A percentile compares a stretch with the other conserved stretches of the same genome.
phyloP scores from a whole-genome alignment of 805 yeast genomes.

The Spathaspora boniae region DNA sequence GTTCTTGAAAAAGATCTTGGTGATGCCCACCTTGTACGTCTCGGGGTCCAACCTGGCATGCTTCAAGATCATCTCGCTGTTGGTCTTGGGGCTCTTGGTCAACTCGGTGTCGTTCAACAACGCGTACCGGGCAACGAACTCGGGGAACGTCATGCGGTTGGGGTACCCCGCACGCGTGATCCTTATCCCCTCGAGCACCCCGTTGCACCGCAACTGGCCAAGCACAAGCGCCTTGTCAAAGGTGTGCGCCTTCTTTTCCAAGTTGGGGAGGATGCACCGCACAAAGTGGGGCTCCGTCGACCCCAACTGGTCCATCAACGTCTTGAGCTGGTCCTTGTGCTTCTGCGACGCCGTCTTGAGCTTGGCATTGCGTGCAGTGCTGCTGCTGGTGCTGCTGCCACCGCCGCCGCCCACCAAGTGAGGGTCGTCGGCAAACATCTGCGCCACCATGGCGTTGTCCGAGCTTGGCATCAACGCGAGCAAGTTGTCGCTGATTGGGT shows the following conservation, averaged over 20 bases:
- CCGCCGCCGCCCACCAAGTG: slow-evolving; percentile 12
- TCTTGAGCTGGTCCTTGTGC: slow-evolving; percentile 79
- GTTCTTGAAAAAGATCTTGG: slow-evolving; percentile 71
- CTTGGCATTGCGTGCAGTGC: slow-evolving; percentile 23
- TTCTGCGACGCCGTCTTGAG: slow-evolving; percentile 74
- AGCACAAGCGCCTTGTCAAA: slow-evolving; percentile 77
- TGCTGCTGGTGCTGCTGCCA: slow-evolving; percentile 9
- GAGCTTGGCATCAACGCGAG: slow-evolving; percentile 60
- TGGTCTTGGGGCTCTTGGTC: slow-evolving; percentile 53
- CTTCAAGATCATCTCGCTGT: slow-evolving; percentile 64
- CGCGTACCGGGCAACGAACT: slow-evolving; percentile 71
- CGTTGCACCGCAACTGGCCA: slow-evolving; percentile 91
- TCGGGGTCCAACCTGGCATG: slow-evolving; percentile 58
- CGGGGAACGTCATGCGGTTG: slow-evolving; percentile 79
- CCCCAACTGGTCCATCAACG: slow-evolving; percentile 67
- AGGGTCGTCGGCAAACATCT: slow-evolving; percentile 46
- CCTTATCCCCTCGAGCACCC: slow-evolving; percentile 96
- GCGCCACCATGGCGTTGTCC: slow-evolving; percentile 49
- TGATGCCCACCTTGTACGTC: slow-evolving; percentile 64
- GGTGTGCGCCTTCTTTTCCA: slow-evolving; percentile 60
- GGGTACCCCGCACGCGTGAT: slow-evolving; percentile 98
- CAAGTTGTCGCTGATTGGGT: slow-evolving; percentile 80
- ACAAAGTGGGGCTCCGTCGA: slow-evolving; percentile 95
- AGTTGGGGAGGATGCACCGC: slow-evolving; percentile 91
- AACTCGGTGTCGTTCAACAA: slow-evolving; percentile 53